These are phyloP conservation scores for Stagonosporopsis cucurbitacearum DNA, from an alignment of 2,329 filamentous ascomycete species.

Conservation along the genomic window DNA sequence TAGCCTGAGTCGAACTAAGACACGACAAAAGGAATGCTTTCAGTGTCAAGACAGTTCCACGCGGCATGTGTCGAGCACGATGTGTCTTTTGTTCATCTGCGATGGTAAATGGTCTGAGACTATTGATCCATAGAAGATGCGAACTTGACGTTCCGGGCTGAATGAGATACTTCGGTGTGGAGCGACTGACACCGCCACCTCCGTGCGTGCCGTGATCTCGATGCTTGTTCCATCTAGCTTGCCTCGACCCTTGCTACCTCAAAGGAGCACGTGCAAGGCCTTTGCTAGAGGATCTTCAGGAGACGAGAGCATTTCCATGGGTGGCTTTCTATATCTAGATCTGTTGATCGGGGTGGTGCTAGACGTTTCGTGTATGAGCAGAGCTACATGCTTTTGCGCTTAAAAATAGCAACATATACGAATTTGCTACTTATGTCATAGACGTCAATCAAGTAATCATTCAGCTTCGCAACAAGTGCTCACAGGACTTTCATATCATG, in stretches of 20 bases:
- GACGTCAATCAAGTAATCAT: neutral
- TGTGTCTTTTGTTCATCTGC: neutral
- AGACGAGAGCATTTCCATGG: neutral
- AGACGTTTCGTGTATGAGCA: neutral
- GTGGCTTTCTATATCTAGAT: neutral
- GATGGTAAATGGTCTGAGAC: constrained; percentile 10
- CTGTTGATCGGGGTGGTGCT: neutral
- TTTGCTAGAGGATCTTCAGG: neutral
- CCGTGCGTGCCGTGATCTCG: constrained; percentile 10
- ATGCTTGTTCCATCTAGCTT: neutral
- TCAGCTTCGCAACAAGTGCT: neutral
- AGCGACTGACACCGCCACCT: constrained; percentile 15
- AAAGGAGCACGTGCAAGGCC: neutral
- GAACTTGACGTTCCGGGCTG: constrained; percentile 11
- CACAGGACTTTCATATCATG: neutral
- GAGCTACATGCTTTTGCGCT: neutral
- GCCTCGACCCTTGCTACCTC: neutral
- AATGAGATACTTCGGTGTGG: constrained; percentile 1
- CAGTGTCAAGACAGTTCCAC: neutral
- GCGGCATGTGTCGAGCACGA: neutral
- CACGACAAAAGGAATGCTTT: neutral
- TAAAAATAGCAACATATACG: too few relatives aligned
- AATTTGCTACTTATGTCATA: neutral
- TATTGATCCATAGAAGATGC: constrained; percentile 2
- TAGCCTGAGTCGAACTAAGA: neutral